Evolutionary conservation across 2,329 filamentous ascomycete species (phyloP).

Genomic region (Fusarium anguioides): DNA sequence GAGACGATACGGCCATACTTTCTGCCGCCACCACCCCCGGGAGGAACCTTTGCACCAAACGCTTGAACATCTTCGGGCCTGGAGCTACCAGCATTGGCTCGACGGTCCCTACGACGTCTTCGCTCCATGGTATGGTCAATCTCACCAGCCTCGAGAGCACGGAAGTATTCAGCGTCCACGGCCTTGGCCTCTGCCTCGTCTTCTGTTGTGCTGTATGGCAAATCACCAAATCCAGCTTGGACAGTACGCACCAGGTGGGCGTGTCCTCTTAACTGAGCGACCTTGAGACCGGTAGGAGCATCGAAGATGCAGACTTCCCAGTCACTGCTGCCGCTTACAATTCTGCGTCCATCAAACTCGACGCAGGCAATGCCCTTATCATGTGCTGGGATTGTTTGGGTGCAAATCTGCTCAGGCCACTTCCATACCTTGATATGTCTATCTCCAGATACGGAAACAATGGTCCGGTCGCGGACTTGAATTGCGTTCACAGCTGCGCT

Average conservation of each 20-base stretch:
- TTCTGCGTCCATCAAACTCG: conserved; percentile 91
- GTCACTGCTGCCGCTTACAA: conserved; percentile 96
- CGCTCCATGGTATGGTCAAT: conserved; percentile 53
- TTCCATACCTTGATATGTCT: conserved; percentile 96
- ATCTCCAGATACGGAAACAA: conserved; percentile 95
- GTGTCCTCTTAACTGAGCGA: conserved; percentile 87
- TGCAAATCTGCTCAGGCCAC: conserved; percentile 80
- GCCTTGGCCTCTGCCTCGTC: conserved; percentile 77
- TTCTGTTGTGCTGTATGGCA: conserved; percentile 81
- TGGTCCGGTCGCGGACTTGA: conserved; percentile 84
- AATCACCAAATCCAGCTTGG: conserved; percentile 92
- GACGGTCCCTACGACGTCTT: conserved; percentile 53
- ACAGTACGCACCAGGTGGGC: conserved; percentile 89
- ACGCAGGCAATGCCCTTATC: conserved; percentile 97
- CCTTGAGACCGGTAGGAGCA: conserved; percentile 83
- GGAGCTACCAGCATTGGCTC: conserved; percentile 76
- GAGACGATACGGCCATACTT: conserved; percentile 95
- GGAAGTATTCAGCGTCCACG: conserved; percentile 79
- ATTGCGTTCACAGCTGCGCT: conserved; percentile 95
- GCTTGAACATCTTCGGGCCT: conserved; percentile 81
- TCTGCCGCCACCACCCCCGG: conserved; percentile 89
- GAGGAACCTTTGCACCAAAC: conserved; percentile 86
- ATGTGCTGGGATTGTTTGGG: conserved; percentile 85
- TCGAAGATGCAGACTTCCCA: conserved; percentile 97
- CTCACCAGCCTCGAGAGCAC: conserved; percentile 63